phyloP scores from a whole-genome alignment of 225 moss, liverwort and hornwort species.

The Asterella californica region DNA sequence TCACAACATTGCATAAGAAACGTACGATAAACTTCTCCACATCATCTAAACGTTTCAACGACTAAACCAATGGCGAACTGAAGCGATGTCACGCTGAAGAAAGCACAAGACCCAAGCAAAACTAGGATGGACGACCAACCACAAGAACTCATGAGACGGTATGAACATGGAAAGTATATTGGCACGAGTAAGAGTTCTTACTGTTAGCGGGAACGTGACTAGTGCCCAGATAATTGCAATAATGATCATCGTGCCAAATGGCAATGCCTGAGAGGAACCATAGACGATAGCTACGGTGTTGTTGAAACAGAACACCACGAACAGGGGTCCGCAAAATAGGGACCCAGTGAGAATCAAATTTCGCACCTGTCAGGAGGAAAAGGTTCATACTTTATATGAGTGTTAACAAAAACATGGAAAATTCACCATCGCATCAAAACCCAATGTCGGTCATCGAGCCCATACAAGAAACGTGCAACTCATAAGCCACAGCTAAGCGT shows the following conservation, averaged over 20 bases:
- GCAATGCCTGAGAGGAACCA: slow-evolving; percentile 82
- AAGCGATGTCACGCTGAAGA: background rate
- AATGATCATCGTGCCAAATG: slow-evolving; percentile 93
- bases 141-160: background rate
- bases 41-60: background rate
- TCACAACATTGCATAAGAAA: too few species aligned
- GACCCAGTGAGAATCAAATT: slow-evolving; percentile 84
- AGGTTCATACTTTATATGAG: background rate
- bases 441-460: background rate
- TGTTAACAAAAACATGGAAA: background rate
- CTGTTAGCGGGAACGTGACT: slow-evolving; percentile 95
- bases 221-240: slow-evolving; percentile 95
- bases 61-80: too few species aligned
- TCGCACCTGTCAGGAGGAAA: slow-evolving; percentile 58
- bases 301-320: slow-evolving; percentile 95
- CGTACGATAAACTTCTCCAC: background rate
- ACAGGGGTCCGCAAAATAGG: slow-evolving; percentile 88
- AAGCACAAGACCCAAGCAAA: background rate
- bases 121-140: background rate
- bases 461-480: background rate
- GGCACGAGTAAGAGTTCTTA: slow-evolving; percentile 31
- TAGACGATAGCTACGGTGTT: slow-evolving; percentile 97
- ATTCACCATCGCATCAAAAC: background rate
- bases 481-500: background rate
- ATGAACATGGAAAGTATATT: too few species aligned